phyloP scores from a whole-genome alignment of 2,329 filamentous ascomycete genomes.

The Trichoderma polysporum region DNA sequence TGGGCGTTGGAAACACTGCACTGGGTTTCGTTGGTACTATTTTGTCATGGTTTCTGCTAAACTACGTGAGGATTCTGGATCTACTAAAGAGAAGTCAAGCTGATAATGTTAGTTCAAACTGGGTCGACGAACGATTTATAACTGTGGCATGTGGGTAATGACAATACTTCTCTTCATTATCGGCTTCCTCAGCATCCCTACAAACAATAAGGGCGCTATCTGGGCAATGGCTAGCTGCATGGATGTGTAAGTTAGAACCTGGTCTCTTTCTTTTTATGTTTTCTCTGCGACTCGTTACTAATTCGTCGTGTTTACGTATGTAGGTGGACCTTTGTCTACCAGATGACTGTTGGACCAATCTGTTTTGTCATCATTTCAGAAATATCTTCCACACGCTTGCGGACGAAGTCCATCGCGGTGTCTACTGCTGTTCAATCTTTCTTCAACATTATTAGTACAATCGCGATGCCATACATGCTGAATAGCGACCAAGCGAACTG shows the following conservation, averaged over 20 bases:
- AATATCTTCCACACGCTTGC: conserved; percentile 38
- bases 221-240: conserved; percentile 42
- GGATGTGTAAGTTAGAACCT: conserved; percentile 29
- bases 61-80: conserved; percentile 25
- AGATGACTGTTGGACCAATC: conserved; percentile 43
- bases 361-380: conserved; percentile 43
- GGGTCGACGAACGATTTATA: conserved; percentile 43
- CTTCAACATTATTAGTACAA: conserved; percentile 29
- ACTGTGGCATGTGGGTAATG: conserved; percentile 28
- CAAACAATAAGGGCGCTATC: conserved; percentile 33
- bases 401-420: conserved; percentile 34
- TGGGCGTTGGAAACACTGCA: conserved; percentile 39
- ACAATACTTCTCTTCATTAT: conserved; percentile 43
- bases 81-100: neutral
- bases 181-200: conserved; percentile 40
- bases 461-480: conserved; percentile 35
- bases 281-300: neutral
- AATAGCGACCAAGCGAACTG: conserved; percentile 34
- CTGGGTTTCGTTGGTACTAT: conserved; percentile 43
- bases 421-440: conserved; percentile 30
- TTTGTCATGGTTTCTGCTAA: conserved; percentile 43
- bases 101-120: conserved; percentile 25
- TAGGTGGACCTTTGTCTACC: conserved; percentile 42
- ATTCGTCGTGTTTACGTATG: neutral
- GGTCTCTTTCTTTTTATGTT: neutral